Percentiles rank a stretch among this genome's conserved stretches.
phyloP scores from a whole-genome alignment of 257 asterid genomes.

The Osmanthus fragrans region DNA sequence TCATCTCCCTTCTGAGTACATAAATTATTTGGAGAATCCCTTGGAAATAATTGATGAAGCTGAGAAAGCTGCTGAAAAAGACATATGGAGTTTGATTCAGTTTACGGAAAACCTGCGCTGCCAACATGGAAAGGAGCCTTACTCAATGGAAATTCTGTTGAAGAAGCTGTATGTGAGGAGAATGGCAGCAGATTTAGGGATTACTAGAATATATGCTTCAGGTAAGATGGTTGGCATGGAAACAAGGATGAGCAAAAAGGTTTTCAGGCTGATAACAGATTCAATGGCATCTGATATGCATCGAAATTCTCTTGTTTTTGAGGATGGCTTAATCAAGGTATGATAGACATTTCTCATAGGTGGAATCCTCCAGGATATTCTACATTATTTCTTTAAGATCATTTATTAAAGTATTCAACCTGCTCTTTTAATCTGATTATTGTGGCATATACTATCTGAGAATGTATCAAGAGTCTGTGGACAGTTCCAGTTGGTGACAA shows the following conservation, averaged over 20 bases:
- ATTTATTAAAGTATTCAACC: background rate
- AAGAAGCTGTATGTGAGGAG: slow-evolving; percentile 92
- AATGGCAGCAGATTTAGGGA: slow-evolving; percentile 97
- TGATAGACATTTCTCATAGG: background rate
- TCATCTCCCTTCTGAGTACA: slow-evolving; percentile 92
- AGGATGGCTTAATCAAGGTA: slow-evolving; percentile 85
- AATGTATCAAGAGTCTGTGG: slow-evolving; percentile 4
- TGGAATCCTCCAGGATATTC: slow-evolving; percentile 10
- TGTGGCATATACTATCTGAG: background rate
- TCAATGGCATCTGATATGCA: slow-evolving; percentile 73
- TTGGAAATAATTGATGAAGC: slow-evolving; percentile 73
- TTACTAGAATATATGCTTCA: slow-evolving; percentile 59
- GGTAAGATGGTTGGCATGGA: slow-evolving; percentile 86
- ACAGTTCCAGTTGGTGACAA: background rate
- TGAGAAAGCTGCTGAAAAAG: slow-evolving; percentile 80
- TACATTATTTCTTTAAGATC: background rate
- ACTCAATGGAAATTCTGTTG: slow-evolving; percentile 88
- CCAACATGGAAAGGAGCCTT: slow-evolving; percentile 93
- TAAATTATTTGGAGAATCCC: slow-evolving; percentile 91
- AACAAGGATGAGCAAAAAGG: slow-evolving; percentile 78
- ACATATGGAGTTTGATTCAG: slow-evolving; percentile 82
- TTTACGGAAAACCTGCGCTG: slow-evolving; percentile 83
- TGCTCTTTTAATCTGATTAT: background rate
- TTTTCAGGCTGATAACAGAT: slow-evolving; percentile 79
- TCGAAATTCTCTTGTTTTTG: slow-evolving; percentile 66